phyloP scores from a whole-genome alignment of 306 rosid species.

The Malus fusca region DNA sequence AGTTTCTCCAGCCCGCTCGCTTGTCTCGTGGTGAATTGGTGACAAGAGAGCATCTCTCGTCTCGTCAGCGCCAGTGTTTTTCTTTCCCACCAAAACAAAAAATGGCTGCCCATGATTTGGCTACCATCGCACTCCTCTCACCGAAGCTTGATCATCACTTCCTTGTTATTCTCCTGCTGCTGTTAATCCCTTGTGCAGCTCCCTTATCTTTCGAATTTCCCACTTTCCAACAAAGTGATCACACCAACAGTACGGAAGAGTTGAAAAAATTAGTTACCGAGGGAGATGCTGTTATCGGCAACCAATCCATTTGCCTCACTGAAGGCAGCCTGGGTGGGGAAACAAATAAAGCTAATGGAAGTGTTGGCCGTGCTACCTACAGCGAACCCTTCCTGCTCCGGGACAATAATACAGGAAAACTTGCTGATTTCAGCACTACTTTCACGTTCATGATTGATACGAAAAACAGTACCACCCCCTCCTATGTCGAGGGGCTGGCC shows the following conservation, averaged over 20 bases:
- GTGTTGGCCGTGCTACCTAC: slow-evolving; percentile 23
- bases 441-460: slow-evolving; percentile 21
- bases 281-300: neutral
- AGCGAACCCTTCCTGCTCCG: slow-evolving; percentile 5
- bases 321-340: neutral
- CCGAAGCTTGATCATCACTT: neutral
- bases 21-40: too few species aligned
- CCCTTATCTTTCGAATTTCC: neutral
- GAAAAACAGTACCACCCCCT: neutral
- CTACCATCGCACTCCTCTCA: neutral
- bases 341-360: neutral
- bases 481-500: neutral
- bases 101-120: neutral
- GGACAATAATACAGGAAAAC: slow-evolving; percentile 14
- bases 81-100: neutral
- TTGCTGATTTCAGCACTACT: slow-evolving; percentile 33
- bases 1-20: too few species aligned
- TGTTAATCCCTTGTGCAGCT: neutral
- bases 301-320: neutral
- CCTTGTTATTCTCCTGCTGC: neutral
- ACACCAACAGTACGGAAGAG: neutral
- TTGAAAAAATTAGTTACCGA: neutral
- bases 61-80: too few species aligned
- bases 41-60: too few species aligned
- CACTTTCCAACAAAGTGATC: neutral